phyloP scores from a whole-genome alignment of 2,329 filamentous ascomycete species.

The Fusarium sp. region DNA sequence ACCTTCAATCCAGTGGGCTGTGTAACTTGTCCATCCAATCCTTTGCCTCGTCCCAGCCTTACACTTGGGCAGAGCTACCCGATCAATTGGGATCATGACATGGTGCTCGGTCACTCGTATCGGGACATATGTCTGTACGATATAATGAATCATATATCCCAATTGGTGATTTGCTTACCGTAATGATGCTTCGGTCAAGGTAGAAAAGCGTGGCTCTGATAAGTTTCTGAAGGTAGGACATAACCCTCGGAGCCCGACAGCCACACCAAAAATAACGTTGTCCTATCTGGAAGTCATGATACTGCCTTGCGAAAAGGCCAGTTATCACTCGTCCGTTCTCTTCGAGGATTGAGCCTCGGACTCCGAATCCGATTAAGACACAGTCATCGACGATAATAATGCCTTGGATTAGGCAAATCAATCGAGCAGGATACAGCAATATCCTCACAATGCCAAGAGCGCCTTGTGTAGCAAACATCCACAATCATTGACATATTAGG shows the following conservation, averaged over 20 bases:
- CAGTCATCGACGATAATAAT: background rate
- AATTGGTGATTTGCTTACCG: background rate
- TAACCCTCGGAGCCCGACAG: background rate
- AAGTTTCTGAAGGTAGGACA: background rate
- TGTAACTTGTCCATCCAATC: too few species aligned
- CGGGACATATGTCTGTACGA: background rate
- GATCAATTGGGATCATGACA: background rate
- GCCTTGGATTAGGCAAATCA: background rate
- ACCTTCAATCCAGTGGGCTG: fast-evolving
- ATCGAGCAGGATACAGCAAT: background rate
- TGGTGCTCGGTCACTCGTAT: background rate
- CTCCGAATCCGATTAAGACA: background rate
- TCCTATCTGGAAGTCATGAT: background rate
- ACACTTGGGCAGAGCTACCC: too few species aligned
- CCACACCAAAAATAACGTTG: background rate
- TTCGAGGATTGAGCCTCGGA: too few species aligned
- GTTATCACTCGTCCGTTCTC: too few species aligned
- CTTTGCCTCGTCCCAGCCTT: too few species aligned
- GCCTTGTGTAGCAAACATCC: background rate
- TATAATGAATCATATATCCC: background rate
- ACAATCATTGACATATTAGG: background rate
- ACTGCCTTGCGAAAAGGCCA: too few species aligned
- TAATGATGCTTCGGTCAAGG: background rate
- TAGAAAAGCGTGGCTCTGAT: background rate
- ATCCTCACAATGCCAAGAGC: background rate